phyloP scores from a whole-genome alignment of 208 protist species.

The Leishmania guyanensis region DNA sequence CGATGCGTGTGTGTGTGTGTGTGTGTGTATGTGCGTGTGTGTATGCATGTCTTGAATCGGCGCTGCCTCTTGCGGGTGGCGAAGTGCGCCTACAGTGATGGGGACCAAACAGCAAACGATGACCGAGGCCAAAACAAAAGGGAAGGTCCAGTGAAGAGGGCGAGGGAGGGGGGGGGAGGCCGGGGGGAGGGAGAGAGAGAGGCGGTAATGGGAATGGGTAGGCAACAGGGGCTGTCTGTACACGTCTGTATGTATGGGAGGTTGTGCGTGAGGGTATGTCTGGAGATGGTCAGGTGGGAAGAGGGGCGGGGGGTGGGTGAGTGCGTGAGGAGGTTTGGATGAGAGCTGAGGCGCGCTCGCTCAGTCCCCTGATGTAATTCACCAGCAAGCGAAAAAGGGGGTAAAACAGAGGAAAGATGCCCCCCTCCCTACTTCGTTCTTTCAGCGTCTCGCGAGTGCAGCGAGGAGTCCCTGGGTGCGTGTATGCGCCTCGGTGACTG shows the following conservation, averaged over 20 bases:
- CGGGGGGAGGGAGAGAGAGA: not conserved
- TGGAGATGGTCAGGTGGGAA: not conserved
- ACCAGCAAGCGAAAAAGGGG: not conserved
- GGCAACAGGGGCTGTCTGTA: not conserved
- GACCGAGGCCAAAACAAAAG: not conserved
- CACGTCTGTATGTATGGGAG: not conserved
- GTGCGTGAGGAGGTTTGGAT: not conserved
- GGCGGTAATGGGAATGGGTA: not conserved
- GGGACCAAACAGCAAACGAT: not conserved
- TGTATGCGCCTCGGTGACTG: not conserved
- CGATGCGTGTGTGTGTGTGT: constrained; percentile 13
- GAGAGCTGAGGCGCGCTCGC: not conserved
- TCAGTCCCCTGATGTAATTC: not conserved
- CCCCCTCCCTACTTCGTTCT: not conserved
- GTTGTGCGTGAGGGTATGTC: constrained; percentile 2
- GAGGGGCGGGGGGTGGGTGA: not conserved
- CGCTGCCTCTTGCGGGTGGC: not conserved
- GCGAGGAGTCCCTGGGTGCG: not conserved
- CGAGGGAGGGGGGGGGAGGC: not conserved
- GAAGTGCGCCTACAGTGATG: not conserved
- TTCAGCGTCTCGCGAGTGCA: not conserved
- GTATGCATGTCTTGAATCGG: not conserved
- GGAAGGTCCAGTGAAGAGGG: not conserved
- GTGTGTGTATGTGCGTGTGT: not conserved
- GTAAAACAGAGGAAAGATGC: not conserved